phyloP scores from a whole-genome alignment of 2,329 filamentous ascomycete species.

The Phialocephala subalpina region DNA sequence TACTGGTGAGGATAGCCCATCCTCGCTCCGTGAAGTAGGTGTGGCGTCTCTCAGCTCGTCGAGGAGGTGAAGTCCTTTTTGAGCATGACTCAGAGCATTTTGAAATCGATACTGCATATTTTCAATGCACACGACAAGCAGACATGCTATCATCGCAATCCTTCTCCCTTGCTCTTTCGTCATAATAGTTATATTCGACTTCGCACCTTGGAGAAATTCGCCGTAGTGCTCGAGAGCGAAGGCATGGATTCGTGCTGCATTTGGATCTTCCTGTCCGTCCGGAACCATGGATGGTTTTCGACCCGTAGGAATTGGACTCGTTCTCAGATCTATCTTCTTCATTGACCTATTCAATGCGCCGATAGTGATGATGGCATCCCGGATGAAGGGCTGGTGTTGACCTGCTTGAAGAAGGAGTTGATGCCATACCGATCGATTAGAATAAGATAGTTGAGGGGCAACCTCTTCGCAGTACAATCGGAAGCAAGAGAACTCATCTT shows the following conservation, averaged over 20 bases:
- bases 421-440: constrained; percentile 31
- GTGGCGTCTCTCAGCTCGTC: constrained; percentile 22
- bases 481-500: constrained; percentile 31
- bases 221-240: constrained; percentile 33
- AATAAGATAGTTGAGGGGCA: constrained; percentile 27
- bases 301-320: neutral
- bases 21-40: neutral
- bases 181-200: constrained; percentile 19
- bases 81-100: constrained; percentile 27
- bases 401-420: constrained; percentile 33
- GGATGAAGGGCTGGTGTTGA: constrained; percentile 32
- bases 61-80: constrained; percentile 29
- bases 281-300: neutral
- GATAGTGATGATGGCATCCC: constrained; percentile 38
- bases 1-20: constrained; percentile 20
- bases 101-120: constrained; percentile 32
- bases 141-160: constrained; percentile 34
- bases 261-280: neutral
- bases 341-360: constrained; percentile 32
- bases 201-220: constrained; percentile 30
- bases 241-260: constrained; percentile 2
- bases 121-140: constrained; percentile 39
- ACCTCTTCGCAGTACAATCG: constrained; percentile 29
- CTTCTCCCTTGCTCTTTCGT: constrained; percentile 25
- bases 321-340: constrained; percentile 7